phyloP scores from a whole-genome alignment of 768 basidiomycete species.

The Chalciporus piperatus region DNA sequence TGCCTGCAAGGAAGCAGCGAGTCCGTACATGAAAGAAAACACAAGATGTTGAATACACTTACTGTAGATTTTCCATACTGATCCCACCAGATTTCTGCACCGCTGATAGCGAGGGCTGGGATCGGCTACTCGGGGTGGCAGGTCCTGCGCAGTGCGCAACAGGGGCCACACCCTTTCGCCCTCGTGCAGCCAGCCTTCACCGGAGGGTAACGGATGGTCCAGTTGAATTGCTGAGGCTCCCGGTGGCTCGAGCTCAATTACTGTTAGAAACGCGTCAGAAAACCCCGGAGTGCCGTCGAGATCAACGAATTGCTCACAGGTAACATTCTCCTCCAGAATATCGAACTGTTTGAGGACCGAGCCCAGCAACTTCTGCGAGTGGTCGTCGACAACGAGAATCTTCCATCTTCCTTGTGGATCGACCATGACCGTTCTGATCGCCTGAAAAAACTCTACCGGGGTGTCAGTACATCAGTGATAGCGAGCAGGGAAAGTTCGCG shows the following conservation, averaged over 20 bases:
- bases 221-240: conserved; percentile 68
- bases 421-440: conserved; percentile 67
- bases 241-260: conserved; percentile 84
- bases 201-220: no score
- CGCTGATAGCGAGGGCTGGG: no score
- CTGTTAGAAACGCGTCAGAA: conserved; percentile 40
- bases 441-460: conserved; percentile 74
- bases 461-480: conserved; percentile 3
- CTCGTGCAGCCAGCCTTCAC: no score
- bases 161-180: no score
- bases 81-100: no score
- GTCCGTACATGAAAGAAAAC: no score
- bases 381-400: conserved; percentile 94
- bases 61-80: no score
- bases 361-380: conserved; percentile 79
- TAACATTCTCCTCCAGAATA: conserved; percentile 94
- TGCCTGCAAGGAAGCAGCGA: no score
- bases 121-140: no score
- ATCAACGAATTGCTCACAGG: conserved; percentile 55
- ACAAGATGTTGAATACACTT: no score
- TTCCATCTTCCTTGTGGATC: conserved; percentile 92
- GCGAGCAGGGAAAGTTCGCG: not conserved
- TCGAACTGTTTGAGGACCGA: conserved; percentile 91
- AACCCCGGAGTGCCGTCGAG: not conserved
- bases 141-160: no score